A percentile compares a stretch with the other conserved stretches of the same genome.
Conservation (phyloP, 176 grass and related monocot genomes). For the Ensete ventricosum region DNA sequence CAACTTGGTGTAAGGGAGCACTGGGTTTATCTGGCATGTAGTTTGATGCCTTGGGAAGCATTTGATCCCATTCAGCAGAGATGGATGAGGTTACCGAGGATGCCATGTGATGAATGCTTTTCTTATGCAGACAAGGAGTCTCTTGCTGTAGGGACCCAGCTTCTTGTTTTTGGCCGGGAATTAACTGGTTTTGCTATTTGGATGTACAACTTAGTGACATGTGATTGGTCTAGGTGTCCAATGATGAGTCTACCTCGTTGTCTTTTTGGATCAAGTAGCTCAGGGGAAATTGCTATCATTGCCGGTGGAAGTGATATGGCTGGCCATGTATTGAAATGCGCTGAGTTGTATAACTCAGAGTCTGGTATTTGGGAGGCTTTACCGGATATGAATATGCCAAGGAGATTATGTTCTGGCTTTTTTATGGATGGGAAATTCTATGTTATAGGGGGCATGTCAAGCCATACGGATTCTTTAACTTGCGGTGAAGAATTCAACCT, state of each 20-base stretch:
- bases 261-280: conserved; percentile 66
- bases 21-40: conserved; percentile 72
- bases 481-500: conserved; percentile 76
- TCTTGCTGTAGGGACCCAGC: conserved; percentile 63
- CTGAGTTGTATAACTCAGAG: conserved; percentile 74
- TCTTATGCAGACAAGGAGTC: conserved; percentile 81
- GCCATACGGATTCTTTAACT: conserved; percentile 43
- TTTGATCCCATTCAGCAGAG: conserved; percentile 51
- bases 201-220: conserved; percentile 57
- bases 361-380: conserved; percentile 47
- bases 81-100: conserved; percentile 72
- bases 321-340: conserved; percentile 55
- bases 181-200: conserved; percentile 69
- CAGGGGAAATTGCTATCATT: conserved; percentile 58
- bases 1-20: conserved; percentile 59
- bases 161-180: conserved; percentile 83
- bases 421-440: conserved; percentile 93
- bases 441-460: conserved; percentile 64
- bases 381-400: conserved; percentile 55
- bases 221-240: conserved; percentile 49
- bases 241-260: conserved; percentile 69
- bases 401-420: conserved; percentile 63
- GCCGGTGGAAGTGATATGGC: conserved; percentile 63
- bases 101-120: conserved; percentile 81
- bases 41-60: conserved; percentile 73